phyloP scores from a whole-genome alignment of 768 basidiomycete genomes.

The Lentinula lateritia region DNA sequence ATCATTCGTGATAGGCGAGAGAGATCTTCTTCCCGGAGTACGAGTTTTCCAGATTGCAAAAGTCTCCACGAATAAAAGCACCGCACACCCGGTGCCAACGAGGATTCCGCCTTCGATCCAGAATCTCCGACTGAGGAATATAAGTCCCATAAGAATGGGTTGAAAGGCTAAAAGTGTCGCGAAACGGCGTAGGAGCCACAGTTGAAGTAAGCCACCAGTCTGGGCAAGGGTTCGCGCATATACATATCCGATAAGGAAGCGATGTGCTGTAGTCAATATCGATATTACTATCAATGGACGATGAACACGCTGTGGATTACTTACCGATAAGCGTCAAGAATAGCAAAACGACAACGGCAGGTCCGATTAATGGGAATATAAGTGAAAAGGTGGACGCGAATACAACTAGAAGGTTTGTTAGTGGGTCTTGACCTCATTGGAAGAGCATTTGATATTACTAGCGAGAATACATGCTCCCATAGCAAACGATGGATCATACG shows the following conservation, averaged over 20 bases:
- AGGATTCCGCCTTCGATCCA: conserved; percentile 73
- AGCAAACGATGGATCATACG: conserved; percentile 66
- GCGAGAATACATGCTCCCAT: conserved; percentile 62
- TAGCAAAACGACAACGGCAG: conserved; percentile 61
- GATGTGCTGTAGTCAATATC: conserved; percentile 49
- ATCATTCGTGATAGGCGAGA: conserved; percentile 52
- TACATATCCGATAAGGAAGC: conserved; percentile 74
- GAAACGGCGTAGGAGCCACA: conserved; percentile 72
- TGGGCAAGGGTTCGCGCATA: conserved; percentile 68
- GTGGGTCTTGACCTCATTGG: not conserved
- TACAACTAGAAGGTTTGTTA: conserved; percentile 27
- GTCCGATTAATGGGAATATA: conserved; percentile 72
- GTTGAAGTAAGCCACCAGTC: conserved; percentile 68
- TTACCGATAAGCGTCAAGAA: conserved; percentile 62
- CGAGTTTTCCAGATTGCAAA: conserved; percentile 49
- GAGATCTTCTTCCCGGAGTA: conserved; percentile 39
- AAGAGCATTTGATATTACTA: conserved; percentile 8
- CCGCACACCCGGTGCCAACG: conserved; percentile 45
- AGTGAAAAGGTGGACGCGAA: conserved; percentile 71
- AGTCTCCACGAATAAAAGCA: conserved; percentile 55
- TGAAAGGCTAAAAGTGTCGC: conserved; percentile 69
- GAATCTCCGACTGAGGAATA: conserved; percentile 58
- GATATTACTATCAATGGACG: not conserved
- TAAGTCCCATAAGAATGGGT: conserved; percentile 71
- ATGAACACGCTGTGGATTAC: conserved; percentile 14